phyloP scores from a whole-genome alignment of 192 early-diverging fungal species.

The Backusella luteola region DNA sequence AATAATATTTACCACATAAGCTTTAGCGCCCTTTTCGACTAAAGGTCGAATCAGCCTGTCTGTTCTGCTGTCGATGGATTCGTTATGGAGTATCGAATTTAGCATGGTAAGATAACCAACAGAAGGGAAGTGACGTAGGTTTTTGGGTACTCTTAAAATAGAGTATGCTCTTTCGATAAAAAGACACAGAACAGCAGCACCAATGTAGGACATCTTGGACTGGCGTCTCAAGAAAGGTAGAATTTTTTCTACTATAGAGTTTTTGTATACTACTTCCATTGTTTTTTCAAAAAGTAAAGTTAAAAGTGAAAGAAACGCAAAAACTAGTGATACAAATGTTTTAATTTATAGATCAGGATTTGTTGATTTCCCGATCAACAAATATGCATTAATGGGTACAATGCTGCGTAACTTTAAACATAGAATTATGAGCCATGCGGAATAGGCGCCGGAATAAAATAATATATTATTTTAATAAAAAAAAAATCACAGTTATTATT shows the following conservation, averaged over 20 bases:
- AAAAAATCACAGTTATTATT: not conserved
- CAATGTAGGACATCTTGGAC: not conserved
- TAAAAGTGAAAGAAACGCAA: not conserved
- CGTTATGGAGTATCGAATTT: not conserved
- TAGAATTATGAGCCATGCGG: not conserved
- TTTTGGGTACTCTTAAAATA: not conserved
- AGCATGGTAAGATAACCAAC: not conserved
- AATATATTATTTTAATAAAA: not conserved
- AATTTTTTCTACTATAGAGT: not conserved
- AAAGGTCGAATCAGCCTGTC: not conserved
- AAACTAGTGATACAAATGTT: not conserved
- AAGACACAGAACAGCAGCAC: not conserved
- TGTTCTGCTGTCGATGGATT: not conserved
- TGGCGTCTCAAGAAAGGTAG: not conserved
- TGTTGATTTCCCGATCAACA: not conserved
- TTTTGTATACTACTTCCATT: constrained; percentile 6
- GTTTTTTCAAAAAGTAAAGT: not conserved
- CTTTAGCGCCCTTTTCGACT: not conserved
- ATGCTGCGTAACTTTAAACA: not conserved
- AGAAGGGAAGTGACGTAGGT: not conserved
- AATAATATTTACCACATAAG: not conserved
- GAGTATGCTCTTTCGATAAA: not conserved
- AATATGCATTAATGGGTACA: not conserved
- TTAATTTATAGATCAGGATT: not conserved
- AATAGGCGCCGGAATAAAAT: not conserved